phyloP scores from a whole-genome alignment of 305 asterid species.

The Rubia tinctorum region DNA sequence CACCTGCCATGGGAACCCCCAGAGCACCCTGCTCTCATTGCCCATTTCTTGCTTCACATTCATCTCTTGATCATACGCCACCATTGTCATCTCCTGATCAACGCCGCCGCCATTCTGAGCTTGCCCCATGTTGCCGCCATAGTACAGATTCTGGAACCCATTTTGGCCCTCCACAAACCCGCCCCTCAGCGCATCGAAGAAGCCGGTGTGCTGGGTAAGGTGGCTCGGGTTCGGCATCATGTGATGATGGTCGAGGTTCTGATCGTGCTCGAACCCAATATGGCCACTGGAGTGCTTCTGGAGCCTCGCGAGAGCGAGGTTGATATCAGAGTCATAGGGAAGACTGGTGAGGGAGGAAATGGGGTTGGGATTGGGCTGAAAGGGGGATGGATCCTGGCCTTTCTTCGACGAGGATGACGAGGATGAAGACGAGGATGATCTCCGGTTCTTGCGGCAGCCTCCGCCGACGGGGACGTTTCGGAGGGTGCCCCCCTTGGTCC shows the following conservation, averaged over 20 bases:
- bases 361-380: constrained; percentile 5
- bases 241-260: constrained; percentile 18
- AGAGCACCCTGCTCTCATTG: constrained; percentile 35
- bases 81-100: constrained; percentile 33
- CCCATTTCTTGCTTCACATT: constrained; percentile 53
- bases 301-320: constrained; percentile 56
- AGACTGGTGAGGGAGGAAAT: constrained; percentile 23
- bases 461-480: constrained; percentile 93
- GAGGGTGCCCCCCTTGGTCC: constrained; percentile 95
- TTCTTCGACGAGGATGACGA: constrained; percentile 39
- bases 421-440: constrained; percentile 27
- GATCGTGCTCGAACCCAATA: constrained; percentile 33
- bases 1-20: constrained; percentile 77
- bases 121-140: constrained; percentile 37
- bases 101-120: too few relatives aligned
- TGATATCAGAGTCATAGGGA: constrained; percentile 46
- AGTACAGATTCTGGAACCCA: constrained; percentile 37
- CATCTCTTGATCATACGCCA: constrained; percentile 28
- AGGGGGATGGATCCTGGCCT: constrained; percentile 34
- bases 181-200: constrained; percentile 34
- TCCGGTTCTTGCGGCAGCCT: constrained; percentile 70
- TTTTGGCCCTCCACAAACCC: constrained; percentile 39
- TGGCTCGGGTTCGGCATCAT: neutral
- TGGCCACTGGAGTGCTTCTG: constrained; percentile 43
- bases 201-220: neutral